These are phyloP conservation scores for Neocallimastix lanati DNA, from an alignment of 192 early-diverging fungal species.

Conservation along the genomic window DNA sequence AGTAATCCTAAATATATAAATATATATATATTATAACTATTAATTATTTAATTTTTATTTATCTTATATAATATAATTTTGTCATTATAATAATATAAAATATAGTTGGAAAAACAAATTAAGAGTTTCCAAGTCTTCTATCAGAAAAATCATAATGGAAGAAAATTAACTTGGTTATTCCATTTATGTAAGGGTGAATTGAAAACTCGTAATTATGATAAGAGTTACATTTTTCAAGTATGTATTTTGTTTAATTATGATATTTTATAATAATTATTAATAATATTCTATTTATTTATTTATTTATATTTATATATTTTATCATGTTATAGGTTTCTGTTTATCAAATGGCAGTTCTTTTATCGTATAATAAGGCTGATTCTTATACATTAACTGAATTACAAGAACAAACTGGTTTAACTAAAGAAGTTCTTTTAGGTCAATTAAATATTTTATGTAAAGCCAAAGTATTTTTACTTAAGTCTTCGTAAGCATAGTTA, in stretches of 20 bases:
- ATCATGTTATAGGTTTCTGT: conserved; percentile 43
- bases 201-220: background rate
- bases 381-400: conserved; percentile 66
- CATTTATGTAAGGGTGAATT: conserved; percentile 71
- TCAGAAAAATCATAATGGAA: conserved; percentile 44
- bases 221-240: background rate
- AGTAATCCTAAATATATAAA: too few relatives aligned
- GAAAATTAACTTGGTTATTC: conserved; percentile 71
- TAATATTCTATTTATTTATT: too few relatives aligned
- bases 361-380: conserved; percentile 69
- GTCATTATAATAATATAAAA: too few relatives aligned
- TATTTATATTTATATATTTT: too few relatives aligned
- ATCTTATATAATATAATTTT: too few relatives aligned
- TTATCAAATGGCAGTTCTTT: conserved; percentile 83
- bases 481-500: too few relatives aligned
- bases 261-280: too few relatives aligned
- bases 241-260: background rate
- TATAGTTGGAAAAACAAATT: conserved; percentile 56
- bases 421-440: conserved; percentile 37
- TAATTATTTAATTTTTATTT: too few relatives aligned
- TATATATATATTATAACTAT: too few relatives aligned
- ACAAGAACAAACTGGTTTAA: conserved; percentile 46
- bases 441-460: conserved; percentile 65
- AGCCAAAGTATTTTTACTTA: conserved; percentile 53
- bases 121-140: conserved; percentile 75